Evolutionary conservation across 192 early-diverging fungal genomes (phyloP), one percentile per base, ranked within the genome.

Genomic region (Coemansia sp.): DNA sequence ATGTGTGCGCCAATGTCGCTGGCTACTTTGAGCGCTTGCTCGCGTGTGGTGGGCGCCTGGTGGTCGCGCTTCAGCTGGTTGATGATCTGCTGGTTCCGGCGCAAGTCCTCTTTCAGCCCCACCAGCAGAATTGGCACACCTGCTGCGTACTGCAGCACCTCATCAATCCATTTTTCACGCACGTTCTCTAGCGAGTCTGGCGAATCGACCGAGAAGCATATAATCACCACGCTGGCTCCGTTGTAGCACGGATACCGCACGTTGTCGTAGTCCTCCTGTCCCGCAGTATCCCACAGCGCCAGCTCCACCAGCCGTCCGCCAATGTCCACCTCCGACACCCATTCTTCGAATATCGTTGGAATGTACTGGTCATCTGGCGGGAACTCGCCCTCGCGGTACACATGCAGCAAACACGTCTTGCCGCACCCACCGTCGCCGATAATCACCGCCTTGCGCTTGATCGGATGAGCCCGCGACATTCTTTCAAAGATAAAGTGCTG

Each of bases 201-300:
- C 26, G 90, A 89, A 66, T 90, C 92, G 49, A 97, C 87, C 52
- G 92, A 87, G 69, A 96, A 97, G 80, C 92, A 94, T 64, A 98
- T 92, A 57, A 98, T 80, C 59, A 98, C 90, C 49, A 95, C 92
- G 78, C 95, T 86, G n/a, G 93, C 89, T 72, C 92, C 94, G 11
- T 93, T 89, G 72, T 97, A 98, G n/a, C 90, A 94, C 61, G 96
- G 83, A 16, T 91, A 88, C 39, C 95, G 89, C 68, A 98, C 82
- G 64, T 93, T 90, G 83, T 97, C 94, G 74, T 96, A 96, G 75
- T 98, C 96, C 82, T 97, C 94, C 68, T 96, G 94, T 88, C 95
- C 72, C 58, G 95, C 94, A 62, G 95, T 97, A 89, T 98, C 96
- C 94, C 94, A 98, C 22, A 98, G 80, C 43, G 91, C 93, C 37